A percentile compares a stretch with the other conserved stretches of the same genome.
These are phyloP conservation scores for Aechmea fasciata DNA, from an alignment of 176 grass and related monocot species.

Conservation along the genomic window DNA sequence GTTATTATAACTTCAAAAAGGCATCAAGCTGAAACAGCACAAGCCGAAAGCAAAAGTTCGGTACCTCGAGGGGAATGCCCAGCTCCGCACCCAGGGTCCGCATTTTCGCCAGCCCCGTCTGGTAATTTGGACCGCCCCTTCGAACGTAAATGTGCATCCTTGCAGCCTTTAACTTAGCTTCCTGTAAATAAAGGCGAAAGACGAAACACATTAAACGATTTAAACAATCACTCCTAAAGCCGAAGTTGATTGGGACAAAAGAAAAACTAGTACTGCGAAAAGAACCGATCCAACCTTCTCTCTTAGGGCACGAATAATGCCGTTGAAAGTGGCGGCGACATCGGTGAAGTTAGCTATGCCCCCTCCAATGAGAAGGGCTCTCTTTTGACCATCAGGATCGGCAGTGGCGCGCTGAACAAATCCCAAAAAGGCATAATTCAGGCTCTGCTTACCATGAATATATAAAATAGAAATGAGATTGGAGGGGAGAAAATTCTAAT, in stretches of 20 bases:
- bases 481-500: background rate
- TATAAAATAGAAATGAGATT: background rate
- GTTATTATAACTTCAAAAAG: too few relatives aligned
- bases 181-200: conserved; percentile 23
- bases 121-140: conserved; percentile 94
- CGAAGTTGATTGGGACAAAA: conserved; percentile 6
- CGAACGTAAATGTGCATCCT: conserved; percentile 86
- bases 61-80: conserved; percentile 87
- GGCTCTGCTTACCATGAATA: background rate
- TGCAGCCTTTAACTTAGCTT: conserved; percentile 86
- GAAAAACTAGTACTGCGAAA: conserved; percentile 19
- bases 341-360: conserved; percentile 98
- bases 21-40: background rate
- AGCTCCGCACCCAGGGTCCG: conserved; percentile 57
- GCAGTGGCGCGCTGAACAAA: conserved; percentile 56
- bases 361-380: conserved; percentile 86
- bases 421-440: conserved; percentile 1
- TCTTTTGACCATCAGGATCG: conserved; percentile 86
- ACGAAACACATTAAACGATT: background rate
- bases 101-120: conserved; percentile 93
- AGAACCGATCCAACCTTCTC: conserved; percentile 55
- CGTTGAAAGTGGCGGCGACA: conserved; percentile 85
- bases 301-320: conserved; percentile 81
- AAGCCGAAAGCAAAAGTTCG: background rate
- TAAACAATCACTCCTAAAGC: background rate